Conservation (phyloP, 257 asterid genomes). For the Lycium ferocissimum region DNA sequence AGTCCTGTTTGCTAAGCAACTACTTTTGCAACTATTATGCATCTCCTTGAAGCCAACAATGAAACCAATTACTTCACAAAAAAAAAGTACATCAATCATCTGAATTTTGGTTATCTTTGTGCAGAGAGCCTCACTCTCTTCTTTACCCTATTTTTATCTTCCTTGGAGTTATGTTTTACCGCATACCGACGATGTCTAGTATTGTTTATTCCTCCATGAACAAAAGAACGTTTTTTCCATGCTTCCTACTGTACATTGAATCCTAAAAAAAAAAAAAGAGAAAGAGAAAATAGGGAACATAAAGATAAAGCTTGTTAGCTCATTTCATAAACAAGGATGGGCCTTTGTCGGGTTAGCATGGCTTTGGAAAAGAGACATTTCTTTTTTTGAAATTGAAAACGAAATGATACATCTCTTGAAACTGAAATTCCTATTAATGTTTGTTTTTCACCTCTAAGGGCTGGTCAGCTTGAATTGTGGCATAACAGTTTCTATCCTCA, state of each 20-base stretch:
- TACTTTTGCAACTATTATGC: background rate
- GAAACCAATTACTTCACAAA: background rate
- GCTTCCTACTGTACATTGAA: conserved; percentile 14
- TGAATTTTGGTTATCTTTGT: conserved; percentile 11
- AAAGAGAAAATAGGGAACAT: background rate
- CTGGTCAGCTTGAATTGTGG: conserved; percentile 3
- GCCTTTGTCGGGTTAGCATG: background rate
- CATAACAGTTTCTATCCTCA: background rate
- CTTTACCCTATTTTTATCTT: background rate
- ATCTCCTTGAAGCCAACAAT: background rate
- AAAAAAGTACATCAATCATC: background rate
- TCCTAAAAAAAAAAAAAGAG: conserved; percentile 5
- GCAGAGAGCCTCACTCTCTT: background rate
- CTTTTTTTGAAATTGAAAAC: background rate
- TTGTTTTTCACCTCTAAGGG: background rate
- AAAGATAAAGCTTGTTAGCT: background rate
- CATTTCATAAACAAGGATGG: conserved; percentile 16
- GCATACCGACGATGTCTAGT: background rate
- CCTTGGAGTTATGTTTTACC: background rate
- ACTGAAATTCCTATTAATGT: background rate
- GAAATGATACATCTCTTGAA: background rate
- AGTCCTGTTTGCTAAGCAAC: conserved; percentile 4
- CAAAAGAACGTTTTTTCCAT: background rate
- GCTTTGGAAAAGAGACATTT: background rate
- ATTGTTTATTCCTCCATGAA: background rate